A percentile compares a stretch with the other conserved stretches of the same genome.
Evolutionary conservation across 2,329 filamentous ascomycete species (phyloP).

Genomic region (Ascochyta lentis): DNA sequence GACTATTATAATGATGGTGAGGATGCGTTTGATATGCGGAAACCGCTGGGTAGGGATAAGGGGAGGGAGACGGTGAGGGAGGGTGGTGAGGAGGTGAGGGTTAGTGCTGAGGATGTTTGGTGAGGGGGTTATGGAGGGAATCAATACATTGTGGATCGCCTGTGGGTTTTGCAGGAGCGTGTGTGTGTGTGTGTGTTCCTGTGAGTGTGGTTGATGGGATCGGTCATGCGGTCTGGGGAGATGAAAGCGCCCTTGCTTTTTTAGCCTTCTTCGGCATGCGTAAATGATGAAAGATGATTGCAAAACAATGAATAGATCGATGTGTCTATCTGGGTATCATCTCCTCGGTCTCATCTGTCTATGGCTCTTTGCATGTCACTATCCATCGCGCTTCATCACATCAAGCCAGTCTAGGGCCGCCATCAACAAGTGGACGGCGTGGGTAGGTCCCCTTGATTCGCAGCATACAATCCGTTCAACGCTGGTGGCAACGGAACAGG

Average conservation of each 20-base stretch:
- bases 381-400: neutral
- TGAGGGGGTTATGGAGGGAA: slow-evolving; percentile 42
- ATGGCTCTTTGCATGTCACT: neutral
- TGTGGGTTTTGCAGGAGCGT: no score
- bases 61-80: slow-evolving; percentile 77
- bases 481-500: neutral
- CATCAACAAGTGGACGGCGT: neutral
- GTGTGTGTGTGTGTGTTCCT: no score
- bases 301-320: neutral
- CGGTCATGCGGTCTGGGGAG: no score
- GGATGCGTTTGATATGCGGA: slow-evolving; percentile 97
- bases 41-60: slow-evolving; percentile 82
- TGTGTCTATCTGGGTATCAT: slow-evolving; percentile 2
- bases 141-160: neutral
- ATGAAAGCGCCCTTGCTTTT: no score
- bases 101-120: slow-evolving; percentile 87
- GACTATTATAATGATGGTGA: slow-evolving; percentile 96
- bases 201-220: no score
- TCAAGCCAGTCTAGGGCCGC: neutral
- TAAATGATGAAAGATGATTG: no score
- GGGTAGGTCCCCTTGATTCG: neutral
- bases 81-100: slow-evolving; percentile 78
- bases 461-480: neutral
- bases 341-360: neutral
- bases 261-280: no score